Evolutionary conservation across 495 filamentous ascomycete genomes (phyloP).

Genomic region (Talaromyces proteolyticus): DNA sequence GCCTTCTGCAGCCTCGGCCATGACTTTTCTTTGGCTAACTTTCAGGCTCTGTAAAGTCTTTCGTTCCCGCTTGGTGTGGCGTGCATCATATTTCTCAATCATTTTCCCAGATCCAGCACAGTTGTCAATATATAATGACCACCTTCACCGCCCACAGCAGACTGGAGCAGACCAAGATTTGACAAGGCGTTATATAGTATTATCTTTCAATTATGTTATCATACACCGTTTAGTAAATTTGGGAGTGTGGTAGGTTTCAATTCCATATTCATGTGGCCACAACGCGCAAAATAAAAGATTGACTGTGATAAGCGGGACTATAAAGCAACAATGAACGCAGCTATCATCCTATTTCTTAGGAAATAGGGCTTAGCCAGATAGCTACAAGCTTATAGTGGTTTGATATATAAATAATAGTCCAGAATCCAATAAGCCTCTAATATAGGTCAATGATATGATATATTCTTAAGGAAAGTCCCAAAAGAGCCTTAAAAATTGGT

Average conservation of each 20-base stretch:
- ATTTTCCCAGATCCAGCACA: neutral
- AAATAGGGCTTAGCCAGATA: neutral
- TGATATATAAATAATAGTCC: neutral
- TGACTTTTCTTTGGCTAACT: neutral
- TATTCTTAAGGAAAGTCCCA: neutral
- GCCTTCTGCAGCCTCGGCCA: neutral
- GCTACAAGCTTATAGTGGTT: neutral
- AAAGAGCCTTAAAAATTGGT: neutral
- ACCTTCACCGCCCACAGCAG: neutral
- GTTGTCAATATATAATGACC: neutral
- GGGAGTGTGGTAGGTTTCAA: neutral
- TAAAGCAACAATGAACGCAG: too few relatives aligned
- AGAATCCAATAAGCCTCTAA: neutral
- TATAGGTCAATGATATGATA: neutral
- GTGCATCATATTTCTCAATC: neutral
- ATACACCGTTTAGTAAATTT: neutral
- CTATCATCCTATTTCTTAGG: neutral
- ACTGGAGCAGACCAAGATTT: too few relatives aligned
- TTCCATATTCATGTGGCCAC: slow-evolving; percentile 5
- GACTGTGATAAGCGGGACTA: neutral
- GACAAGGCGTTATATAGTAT: too few relatives aligned
- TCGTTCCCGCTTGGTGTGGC: neutral
- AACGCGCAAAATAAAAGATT: neutral
- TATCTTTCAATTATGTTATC: neutral
- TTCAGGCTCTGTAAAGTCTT: neutral